Percentiles rank a stretch among this genome's conserved stretches.
Evolutionary conservation across 208 protist genomes (phyloP).

Genomic region (Leptomonas seymouri): DNA sequence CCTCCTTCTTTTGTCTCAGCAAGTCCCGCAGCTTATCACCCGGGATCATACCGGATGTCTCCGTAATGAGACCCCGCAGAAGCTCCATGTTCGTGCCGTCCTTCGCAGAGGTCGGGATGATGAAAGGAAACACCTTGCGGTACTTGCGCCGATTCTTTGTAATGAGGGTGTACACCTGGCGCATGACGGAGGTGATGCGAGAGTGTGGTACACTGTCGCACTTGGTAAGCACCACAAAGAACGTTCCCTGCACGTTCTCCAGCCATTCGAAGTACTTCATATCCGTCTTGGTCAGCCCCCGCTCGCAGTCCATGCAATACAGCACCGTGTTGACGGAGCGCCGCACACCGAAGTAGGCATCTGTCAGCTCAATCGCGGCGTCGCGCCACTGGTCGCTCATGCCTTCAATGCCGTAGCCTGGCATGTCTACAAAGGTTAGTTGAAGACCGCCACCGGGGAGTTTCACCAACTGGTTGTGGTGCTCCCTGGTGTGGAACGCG

Average conservation of each 20-base stretch:
- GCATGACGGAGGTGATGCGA: slow-evolving; percentile 88
- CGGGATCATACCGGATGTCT: slow-evolving; percentile 88
- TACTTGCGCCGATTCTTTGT: slow-evolving; percentile 86
- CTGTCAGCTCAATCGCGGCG: slow-evolving; percentile 83
- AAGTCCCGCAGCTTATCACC: slow-evolving; percentile 79
- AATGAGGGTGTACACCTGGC: slow-evolving; percentile 85
- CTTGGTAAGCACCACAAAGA: slow-evolving; percentile 91
- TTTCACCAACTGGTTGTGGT: slow-evolving; percentile 84
- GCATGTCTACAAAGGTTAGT: slow-evolving; percentile 92
- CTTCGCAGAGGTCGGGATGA: slow-evolving; percentile 84
- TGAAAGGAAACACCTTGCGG: slow-evolving; percentile 87
- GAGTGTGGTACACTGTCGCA: slow-evolving; percentile 90
- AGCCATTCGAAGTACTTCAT: slow-evolving; percentile 90
- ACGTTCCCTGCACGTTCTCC: slow-evolving; percentile 89
- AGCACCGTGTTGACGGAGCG: slow-evolving; percentile 92
- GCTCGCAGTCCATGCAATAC: slow-evolving; percentile 90
- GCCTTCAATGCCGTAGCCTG: slow-evolving; percentile 90
- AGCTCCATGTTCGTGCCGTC: slow-evolving; percentile 86
- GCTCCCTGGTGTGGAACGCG: slow-evolving; percentile 64
- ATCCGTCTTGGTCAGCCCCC: slow-evolving; percentile 86
- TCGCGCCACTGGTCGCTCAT: slow-evolving; percentile 91
- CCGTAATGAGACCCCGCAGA: slow-evolving; percentile 83
- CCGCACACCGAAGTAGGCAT: slow-evolving; percentile 91
- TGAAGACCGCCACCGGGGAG: slow-evolving; percentile 85
- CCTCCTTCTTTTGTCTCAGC: slow-evolving; percentile 54